Conservation (phyloP, 2,329 filamentous ascomycete genomes). For the Diaporthe sp. region DNA sequence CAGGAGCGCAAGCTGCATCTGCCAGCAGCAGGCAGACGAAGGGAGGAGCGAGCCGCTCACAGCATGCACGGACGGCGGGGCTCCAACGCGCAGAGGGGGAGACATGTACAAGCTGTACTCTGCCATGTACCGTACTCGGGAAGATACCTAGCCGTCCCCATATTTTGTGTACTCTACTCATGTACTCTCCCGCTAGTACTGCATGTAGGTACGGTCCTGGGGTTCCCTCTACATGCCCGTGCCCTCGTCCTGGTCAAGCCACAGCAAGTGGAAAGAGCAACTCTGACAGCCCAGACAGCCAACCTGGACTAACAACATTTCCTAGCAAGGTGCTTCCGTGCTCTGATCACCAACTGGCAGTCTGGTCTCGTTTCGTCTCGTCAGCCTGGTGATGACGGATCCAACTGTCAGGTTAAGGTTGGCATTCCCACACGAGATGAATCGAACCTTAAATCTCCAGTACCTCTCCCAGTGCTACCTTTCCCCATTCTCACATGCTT, state of each 20-base stretch:
- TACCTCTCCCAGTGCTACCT: slow-evolving; percentile 22
- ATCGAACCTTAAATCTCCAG: slow-evolving; percentile 26
- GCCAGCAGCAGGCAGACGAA: slow-evolving; percentile 19
- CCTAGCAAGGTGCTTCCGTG: neutral
- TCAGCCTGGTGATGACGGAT: slow-evolving; percentile 24
- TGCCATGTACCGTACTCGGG: neutral
- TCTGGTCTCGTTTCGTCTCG: neutral
- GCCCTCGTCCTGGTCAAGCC: slow-evolving; percentile 6
- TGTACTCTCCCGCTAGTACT: neutral
- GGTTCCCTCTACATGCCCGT: neutral
- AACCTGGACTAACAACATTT: neutral
- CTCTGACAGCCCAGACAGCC: neutral
- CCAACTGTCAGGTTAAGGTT: slow-evolving; percentile 30
- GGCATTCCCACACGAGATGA: slow-evolving; percentile 18
- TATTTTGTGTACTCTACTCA: fast-evolving
- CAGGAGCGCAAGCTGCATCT: slow-evolving; percentile 16
- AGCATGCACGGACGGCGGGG: slow-evolving; percentile 27
- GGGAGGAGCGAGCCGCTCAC: slow-evolving; percentile 30
- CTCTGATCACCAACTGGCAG: neutral
- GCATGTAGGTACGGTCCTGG: neutral
- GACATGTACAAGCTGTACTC: neutral
- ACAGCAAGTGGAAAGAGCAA: neutral
- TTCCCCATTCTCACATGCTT: slow-evolving; percentile 29
- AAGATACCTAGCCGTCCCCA: neutral
- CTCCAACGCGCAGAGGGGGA: neutral